A percentile compares a stretch with the other conserved stretches of the same genome.
These are phyloP conservation scores for Strobilomyces dryophilus DNA, from an alignment of 768 basidiomycete species.

Conservation along the genomic window DNA sequence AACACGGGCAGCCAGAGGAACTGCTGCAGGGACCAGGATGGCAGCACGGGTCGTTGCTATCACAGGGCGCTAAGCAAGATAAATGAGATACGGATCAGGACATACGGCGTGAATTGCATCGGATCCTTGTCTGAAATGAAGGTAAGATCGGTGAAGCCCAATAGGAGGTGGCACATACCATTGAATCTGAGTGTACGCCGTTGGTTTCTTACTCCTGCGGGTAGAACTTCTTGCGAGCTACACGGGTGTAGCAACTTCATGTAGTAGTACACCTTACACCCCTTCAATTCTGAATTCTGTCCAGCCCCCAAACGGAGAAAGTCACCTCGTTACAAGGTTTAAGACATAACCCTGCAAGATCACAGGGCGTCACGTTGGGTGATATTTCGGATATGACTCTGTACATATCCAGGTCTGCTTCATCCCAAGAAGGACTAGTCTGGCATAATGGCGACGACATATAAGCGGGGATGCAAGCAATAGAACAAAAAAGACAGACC, in stretches of 20 bases:
- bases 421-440: conserved; percentile 39
- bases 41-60: conserved; percentile 47
- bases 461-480: neutral
- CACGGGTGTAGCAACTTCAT: conserved; percentile 7
- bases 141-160: conserved; percentile 4
- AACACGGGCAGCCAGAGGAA: conserved; percentile 45
- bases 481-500: conserved; percentile 11
- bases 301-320: neutral
- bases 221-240: neutral
- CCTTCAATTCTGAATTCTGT: conserved; percentile 7
- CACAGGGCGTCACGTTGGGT: conserved; percentile 48
- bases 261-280: conserved; percentile 23
- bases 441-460: neutral
- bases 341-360: conserved; percentile 49
- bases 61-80: neutral
- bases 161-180: conserved; percentile 12
- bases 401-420: conserved; percentile 37
- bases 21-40: conserved; percentile 54
- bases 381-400: conserved; percentile 37
- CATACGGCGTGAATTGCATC: conserved; percentile 24
- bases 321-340: conserved; percentile 60
- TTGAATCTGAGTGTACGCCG: conserved; percentile 13
- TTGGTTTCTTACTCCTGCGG: conserved; percentile 3
- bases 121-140: conserved; percentile 15
- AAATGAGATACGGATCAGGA: neutral